Conservation (phyloP, 495 filamentous ascomycete species). For the Sphaerosporella brunnea region DNA sequence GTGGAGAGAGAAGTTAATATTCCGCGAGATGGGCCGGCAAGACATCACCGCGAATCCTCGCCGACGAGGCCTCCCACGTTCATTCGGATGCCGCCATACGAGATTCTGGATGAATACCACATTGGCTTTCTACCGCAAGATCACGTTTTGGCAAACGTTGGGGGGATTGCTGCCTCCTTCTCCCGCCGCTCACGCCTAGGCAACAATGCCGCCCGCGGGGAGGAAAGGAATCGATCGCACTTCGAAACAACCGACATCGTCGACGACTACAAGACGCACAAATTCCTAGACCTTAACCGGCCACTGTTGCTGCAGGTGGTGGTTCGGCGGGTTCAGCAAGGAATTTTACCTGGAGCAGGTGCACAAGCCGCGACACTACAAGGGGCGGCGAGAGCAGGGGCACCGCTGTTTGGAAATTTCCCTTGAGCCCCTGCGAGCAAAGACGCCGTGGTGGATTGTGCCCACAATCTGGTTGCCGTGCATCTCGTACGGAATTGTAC, state of each 20-base stretch:
- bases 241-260: slow-evolving; percentile 61
- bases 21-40: slow-evolving; percentile 70
- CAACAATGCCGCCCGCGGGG: slow-evolving; percentile 53
- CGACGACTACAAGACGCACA: slow-evolving; percentile 65
- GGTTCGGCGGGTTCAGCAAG: slow-evolving; percentile 72
- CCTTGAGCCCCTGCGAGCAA: slow-evolving; percentile 78
- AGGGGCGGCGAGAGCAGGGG: too few species aligned
- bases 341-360: slow-evolving; percentile 93
- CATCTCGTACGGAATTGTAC: slow-evolving; percentile 56
- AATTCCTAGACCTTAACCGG: slow-evolving; percentile 77
- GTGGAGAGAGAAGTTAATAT: too few species aligned
- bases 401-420: slow-evolving; percentile 83
- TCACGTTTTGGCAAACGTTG: not conserved
- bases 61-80: slow-evolving; percentile 62
- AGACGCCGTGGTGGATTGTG: slow-evolving; percentile 84
- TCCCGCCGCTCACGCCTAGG: slow-evolving; percentile 18
- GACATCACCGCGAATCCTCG: slow-evolving; percentile 69
- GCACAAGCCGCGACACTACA: slow-evolving; percentile 88
- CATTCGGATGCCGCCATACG: slow-evolving; percentile 86
- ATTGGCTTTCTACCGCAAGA: slow-evolving; percentile 50
- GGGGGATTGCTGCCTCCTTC: slow-evolving; percentile 16
- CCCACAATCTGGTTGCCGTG: slow-evolving; percentile 73
- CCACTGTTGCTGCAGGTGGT: slow-evolving; percentile 81
- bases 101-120: slow-evolving; percentile 69
- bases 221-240: slow-evolving; percentile 72